Base-by-base conservation (phyloP, 768 basidiomycete species). In the Kwoniella pini region DNA sequence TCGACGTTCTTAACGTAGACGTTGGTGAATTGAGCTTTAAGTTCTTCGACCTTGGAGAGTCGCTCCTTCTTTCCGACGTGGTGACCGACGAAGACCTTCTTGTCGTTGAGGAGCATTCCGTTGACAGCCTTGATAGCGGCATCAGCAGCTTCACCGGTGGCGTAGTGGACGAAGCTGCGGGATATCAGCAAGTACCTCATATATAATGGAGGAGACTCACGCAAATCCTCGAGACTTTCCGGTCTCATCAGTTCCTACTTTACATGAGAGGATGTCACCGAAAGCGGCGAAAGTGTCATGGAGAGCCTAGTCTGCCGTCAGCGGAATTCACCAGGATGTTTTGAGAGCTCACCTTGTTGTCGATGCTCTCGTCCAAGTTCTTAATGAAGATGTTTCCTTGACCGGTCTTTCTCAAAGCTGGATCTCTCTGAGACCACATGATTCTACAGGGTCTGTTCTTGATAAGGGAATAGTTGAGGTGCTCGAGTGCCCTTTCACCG, bases 381-480 rank as follows among this genome's bases (percentile, higher is more conserved):
- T 99, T 99, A 82, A 99, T 98, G 83, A 99, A 99, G 77, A 99
- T 92, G 80, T 99, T 99, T 80, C 96, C 96, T 82, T 97, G 93
- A 67, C 93, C 93, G 66, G 93, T 97, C 87, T 98, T 98, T 81
- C 96, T 90, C 77, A 99, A 87, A 70, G 93, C 91, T 61, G 96
- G 96, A 82, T 98, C 96, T 79, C 96, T 91, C 85, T 98, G 96
- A 76, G 94, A 97, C 95, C 96, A 98, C 96, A 99, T 99, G 85
- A 99, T 99, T 74, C 96, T 91, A 84, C 96, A 99, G 65, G 96
- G 88, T 74, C 92, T 89, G 80, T 88, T 88, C 85, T 98, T 98
- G 83, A 99, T 98, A 78, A 94, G 82, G 69, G 96, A 98, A 80
- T 99, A 99, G 82, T 99, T 99, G 80, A 99, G 88, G 81, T 94